Evolutionary conservation across 768 basidiomycete species (phyloP).

Genomic region (Boletus rufocinnamomeus): DNA sequence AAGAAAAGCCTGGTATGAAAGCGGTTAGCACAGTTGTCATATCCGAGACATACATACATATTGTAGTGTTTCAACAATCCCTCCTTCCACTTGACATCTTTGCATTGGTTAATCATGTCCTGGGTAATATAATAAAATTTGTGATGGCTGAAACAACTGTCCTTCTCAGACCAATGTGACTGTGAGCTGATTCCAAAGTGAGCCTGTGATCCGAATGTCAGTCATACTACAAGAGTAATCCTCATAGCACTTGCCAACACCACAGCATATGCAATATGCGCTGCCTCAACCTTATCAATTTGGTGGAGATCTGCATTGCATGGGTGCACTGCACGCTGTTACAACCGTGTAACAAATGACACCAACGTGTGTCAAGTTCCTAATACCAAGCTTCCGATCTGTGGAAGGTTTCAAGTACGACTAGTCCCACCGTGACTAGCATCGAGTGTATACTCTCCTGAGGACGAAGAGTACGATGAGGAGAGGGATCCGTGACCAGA

Average conservation of each 20-base stretch:
- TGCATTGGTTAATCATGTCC: background rate
- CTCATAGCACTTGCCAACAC: background rate
- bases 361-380: no score
- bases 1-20: background rate
- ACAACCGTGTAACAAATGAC: no score
- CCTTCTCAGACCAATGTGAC: constrained; percentile 6
- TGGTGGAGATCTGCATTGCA: constrained; percentile 2
- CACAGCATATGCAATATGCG: constrained; percentile 4
- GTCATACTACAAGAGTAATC: background rate
- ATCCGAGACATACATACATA: background rate
- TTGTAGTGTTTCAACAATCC: background rate
- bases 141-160: constrained; percentile 6
- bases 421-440: no score
- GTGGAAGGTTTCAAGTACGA: no score
- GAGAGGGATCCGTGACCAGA: no score
- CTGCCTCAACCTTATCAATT: constrained; percentile 2
- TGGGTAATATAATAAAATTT: background rate
- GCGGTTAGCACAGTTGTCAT: background rate
- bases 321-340: background rate
- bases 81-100: background rate
- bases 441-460: no score
- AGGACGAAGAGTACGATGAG: no score
- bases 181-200: constrained; percentile 9
- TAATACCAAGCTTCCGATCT: no score
- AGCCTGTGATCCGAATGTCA: background rate